phyloP scores from a whole-genome alignment of 768 basidiomycete genomes.

The Pleurotus sapidus region DNA sequence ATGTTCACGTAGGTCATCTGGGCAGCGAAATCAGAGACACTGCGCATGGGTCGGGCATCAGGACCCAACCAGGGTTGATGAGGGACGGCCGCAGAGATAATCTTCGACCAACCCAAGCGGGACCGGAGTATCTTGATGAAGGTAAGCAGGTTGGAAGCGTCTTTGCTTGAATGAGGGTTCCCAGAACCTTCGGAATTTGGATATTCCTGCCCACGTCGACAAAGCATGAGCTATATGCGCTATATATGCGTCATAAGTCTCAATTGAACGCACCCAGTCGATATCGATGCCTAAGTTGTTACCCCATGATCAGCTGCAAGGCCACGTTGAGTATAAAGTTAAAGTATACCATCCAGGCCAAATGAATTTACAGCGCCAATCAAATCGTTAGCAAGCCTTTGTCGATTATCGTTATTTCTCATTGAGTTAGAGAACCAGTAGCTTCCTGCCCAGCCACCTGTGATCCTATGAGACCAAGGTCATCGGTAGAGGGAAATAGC shows the following conservation, averaged over 20 bases:
- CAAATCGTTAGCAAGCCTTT: slow-evolving; percentile 46
- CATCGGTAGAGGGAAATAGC: not conserved
- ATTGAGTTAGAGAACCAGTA: slow-evolving; percentile 50
- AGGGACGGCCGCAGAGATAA: slow-evolving; percentile 51
- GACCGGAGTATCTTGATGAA: slow-evolving; percentile 46
- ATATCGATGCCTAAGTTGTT: slow-evolving; percentile 20
- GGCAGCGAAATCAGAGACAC: slow-evolving; percentile 45
- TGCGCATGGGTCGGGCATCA: slow-evolving; percentile 42
- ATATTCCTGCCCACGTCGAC: slow-evolving; percentile 39
- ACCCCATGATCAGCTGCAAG: slow-evolving; percentile 54
- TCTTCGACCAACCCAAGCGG: slow-evolving; percentile 39
- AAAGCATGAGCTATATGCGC: not conserved
- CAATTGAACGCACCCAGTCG: slow-evolving; percentile 34
- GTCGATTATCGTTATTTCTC: slow-evolving; percentile 28
- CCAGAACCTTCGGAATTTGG: slow-evolving; percentile 45
- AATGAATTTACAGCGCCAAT: slow-evolving; percentile 44
- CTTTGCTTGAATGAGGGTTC: slow-evolving; percentile 41
- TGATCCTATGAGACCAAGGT: not conserved
- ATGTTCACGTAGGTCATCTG: slow-evolving; percentile 64
- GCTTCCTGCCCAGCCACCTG: slow-evolving; percentile 51
- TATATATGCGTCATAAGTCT: not conserved
- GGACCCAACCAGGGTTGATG: slow-evolving; percentile 47
- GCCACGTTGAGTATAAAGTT: slow-evolving; percentile 14
- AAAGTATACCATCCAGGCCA: slow-evolving; percentile 54
- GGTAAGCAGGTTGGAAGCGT: slow-evolving; percentile 47